Evolutionary conservation across 2,329 filamentous ascomycete species (phyloP).

Genomic region (Fusarium caatingaense): DNA sequence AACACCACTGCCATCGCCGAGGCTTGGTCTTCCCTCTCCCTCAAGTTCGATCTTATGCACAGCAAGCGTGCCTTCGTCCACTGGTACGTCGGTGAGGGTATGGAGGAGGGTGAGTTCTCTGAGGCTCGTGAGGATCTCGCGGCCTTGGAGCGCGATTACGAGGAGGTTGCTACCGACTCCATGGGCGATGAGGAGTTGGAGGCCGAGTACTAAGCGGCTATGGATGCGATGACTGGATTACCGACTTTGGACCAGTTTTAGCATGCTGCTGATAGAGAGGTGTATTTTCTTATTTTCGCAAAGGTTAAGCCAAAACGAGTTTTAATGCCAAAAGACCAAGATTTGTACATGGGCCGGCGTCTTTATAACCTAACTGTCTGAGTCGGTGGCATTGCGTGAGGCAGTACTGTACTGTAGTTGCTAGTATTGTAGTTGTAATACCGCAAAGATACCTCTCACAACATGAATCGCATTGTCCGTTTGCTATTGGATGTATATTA

Average conservation of each 20-base stretch:
- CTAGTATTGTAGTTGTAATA: constrained; percentile 38
- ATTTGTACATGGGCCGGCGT: constrained; percentile 47
- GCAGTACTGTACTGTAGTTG: constrained; percentile 29
- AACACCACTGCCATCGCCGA: constrained; percentile 99
- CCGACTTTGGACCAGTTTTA: constrained; percentile 43
- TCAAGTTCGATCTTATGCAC: constrained; percentile 99
- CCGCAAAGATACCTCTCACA: constrained; percentile 26
- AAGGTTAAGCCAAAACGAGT: constrained; percentile 52
- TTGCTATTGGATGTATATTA: not conserved
- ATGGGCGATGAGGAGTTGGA: constrained; percentile 87
- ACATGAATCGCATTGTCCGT: not conserved
- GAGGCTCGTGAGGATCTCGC: constrained; percentile 99
- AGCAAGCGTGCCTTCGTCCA: constrained; percentile 99
- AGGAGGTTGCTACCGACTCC: constrained; percentile 96
- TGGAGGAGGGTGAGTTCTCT: constrained; percentile 99
- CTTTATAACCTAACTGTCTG: constrained; percentile 21
- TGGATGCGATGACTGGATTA: constrained; percentile 42
- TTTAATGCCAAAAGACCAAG: constrained; percentile 53
- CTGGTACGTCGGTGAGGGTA: constrained; percentile 99
- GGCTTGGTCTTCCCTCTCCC: constrained; percentile 94
- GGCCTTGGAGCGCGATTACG: constrained; percentile 97
- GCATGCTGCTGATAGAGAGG: constrained; percentile 48
- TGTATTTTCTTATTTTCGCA: constrained; percentile 54
- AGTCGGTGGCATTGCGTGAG: constrained; percentile 26
- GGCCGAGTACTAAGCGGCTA: constrained; percentile 82